phyloP scores from a whole-genome alignment of 257 asterid genomes.

The Penstemon davidsonii region DNA sequence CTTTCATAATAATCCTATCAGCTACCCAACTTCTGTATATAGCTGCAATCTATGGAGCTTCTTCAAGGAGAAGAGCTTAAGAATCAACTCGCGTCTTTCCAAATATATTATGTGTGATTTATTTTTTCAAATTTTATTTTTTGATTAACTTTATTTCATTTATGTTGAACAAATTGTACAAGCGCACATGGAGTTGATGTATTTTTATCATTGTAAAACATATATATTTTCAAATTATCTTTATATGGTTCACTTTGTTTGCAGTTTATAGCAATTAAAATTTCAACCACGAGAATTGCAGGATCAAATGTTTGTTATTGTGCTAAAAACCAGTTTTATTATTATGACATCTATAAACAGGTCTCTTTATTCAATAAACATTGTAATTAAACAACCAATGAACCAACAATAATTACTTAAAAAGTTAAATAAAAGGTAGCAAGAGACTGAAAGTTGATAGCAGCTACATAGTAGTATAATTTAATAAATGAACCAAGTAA shows the following conservation, averaged over 20 bases:
- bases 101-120: constrained; percentile 12
- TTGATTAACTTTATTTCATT: constrained; percentile 9
- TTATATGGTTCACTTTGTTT: too few relatives aligned
- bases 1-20: constrained; percentile 74
- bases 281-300: too few relatives aligned
- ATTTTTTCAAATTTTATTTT: neutral
- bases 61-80: constrained; percentile 47
- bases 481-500: constrained; percentile 15
- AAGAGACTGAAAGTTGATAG: constrained; percentile 18
- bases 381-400: neutral
- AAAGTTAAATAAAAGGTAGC: neutral
- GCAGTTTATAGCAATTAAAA: too few relatives aligned
- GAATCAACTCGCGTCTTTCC: neutral
- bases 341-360: too few relatives aligned
- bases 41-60: constrained; percentile 67
- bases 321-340: too few relatives aligned
- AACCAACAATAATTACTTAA: neutral
- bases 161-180: constrained; percentile 23
- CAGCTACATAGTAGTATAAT: constrained; percentile 13
- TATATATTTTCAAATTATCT: neutral
- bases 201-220: constrained; percentile 17
- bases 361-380: neutral
- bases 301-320: too few relatives aligned
- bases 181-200: constrained; percentile 18
- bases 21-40: constrained; percentile 75